Conservation (phyloP, 163 green algal genomes). For the Prototheca wickerhamii region DNA sequence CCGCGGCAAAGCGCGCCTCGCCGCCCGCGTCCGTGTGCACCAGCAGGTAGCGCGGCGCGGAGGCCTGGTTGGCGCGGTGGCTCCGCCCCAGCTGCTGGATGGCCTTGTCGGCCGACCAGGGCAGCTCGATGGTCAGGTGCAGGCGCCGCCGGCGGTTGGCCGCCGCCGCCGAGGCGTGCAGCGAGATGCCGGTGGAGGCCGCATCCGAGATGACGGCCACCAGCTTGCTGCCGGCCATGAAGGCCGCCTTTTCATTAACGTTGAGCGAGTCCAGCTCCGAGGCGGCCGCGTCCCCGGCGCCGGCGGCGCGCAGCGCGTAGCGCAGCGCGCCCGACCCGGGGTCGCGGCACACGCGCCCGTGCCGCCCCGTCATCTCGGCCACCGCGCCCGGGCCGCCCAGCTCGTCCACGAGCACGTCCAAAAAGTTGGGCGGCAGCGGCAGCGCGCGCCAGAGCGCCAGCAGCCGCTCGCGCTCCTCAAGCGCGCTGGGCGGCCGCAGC, state of each 20-base stretch:
- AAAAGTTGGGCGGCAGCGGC: constrained; percentile 71
- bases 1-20: constrained; percentile 79
- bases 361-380: constrained; percentile 56
- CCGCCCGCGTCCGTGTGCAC: constrained; percentile 65
- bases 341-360: constrained; percentile 54
- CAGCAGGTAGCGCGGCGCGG: constrained; percentile 64
- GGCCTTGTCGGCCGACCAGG: constrained; percentile 73
- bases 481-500: too few species aligned
- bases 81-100: constrained; percentile 90
- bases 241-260: constrained; percentile 48
- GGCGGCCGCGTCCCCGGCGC: not conserved
- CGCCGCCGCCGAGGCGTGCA: constrained; percentile 34
- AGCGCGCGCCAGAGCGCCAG: constrained; percentile 21
- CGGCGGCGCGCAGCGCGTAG: not conserved
- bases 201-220: constrained; percentile 88
- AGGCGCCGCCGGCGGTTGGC: constrained; percentile 63
- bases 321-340: not conserved
- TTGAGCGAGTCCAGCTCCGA: constrained; percentile 38
- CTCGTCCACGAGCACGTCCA: constrained; percentile 73
- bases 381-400: constrained; percentile 68
- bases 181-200: constrained; percentile 51
- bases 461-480: constrained; percentile 1
- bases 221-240: constrained; percentile 56
- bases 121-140: constrained; percentile 75
- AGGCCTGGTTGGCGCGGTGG: constrained; percentile 77